Percentiles rank a stretch among this genome's conserved stretches.
phyloP scores from a whole-genome alignment of 2,329 filamentous ascomycete genomes.

The Epichloe amarillans region DNA sequence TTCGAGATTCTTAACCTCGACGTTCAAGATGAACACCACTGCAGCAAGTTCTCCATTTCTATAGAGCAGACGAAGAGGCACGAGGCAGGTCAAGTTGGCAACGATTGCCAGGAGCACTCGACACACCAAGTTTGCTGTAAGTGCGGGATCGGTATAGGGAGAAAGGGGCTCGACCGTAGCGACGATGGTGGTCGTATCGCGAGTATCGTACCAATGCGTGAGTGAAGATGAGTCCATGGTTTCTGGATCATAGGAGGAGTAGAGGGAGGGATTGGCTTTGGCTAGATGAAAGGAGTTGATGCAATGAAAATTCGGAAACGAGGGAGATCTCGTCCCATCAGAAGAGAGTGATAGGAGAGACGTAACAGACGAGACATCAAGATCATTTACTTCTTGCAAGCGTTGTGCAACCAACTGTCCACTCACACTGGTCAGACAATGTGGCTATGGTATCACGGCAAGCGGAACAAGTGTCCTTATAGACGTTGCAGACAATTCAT shows the following conservation, averaged over 20 bases:
- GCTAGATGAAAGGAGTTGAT: not conserved
- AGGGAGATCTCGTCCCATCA: not conserved
- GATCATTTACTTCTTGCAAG: not conserved
- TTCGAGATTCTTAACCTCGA: constrained; percentile 33
- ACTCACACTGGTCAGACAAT: constrained; percentile 1
- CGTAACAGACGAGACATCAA: not conserved
- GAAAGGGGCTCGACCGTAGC: not conserved
- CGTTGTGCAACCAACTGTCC: not conserved
- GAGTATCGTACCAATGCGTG: not conserved
- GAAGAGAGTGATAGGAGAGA: not conserved
- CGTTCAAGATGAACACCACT: constrained; percentile 32
- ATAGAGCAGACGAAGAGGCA: constrained; percentile 37
- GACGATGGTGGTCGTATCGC: constrained; percentile 1
- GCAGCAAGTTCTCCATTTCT: constrained; percentile 42
- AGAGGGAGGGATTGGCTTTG: not conserved
- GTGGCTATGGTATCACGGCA: constrained; percentile 1
- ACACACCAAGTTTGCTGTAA: constrained; percentile 32
- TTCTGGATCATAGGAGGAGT: not conserved
- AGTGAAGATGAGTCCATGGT: not conserved
- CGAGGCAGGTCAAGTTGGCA: constrained; percentile 32
- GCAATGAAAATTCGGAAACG: not conserved
- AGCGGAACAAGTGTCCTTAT: constrained; percentile 1
- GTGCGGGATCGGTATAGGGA: constrained; percentile 16
- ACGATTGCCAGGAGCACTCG: constrained; percentile 34
- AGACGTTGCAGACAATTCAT: not conserved